Evolutionary conservation across 2,329 filamentous ascomycete species (phyloP).

Genomic region (Colletotrichum lentis): DNA sequence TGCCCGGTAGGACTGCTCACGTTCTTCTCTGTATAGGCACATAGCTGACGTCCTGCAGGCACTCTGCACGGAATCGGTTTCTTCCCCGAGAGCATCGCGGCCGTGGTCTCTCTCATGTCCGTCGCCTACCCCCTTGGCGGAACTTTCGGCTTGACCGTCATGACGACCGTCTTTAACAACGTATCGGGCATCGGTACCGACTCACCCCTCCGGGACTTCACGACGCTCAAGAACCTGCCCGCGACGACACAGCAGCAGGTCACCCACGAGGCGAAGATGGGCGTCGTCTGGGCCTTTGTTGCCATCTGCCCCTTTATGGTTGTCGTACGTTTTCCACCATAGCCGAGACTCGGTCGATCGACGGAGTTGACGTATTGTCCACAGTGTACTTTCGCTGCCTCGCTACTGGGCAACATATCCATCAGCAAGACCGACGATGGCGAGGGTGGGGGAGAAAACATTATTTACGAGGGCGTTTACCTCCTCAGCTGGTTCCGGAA

Average conservation of each 20-base stretch:
- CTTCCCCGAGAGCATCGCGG: constrained; percentile 65
- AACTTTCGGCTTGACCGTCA: constrained; percentile 70
- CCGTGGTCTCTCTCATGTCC: constrained; percentile 66
- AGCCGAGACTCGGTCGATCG: no score
- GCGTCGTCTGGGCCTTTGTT: constrained; percentile 72
- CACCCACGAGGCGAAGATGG: constrained; percentile 57
- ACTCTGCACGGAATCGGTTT: constrained; percentile 70
- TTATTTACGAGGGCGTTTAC: constrained; percentile 45
- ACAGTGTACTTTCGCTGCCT: constrained; percentile 43
- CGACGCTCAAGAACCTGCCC: constrained; percentile 48
- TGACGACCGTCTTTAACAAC: constrained; percentile 76
- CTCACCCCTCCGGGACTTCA: constrained; percentile 47
- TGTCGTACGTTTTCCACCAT: constrained; percentile 44
- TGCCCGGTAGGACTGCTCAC: constrained; percentile 54
- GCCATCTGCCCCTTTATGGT: constrained; percentile 67
- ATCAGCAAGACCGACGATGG: constrained; percentile 43
- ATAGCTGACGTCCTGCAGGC: constrained; percentile 42
- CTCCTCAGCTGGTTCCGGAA: constrained; percentile 39
- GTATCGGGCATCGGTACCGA: constrained; percentile 43
- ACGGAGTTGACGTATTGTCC: not conserved
- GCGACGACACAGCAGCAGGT: constrained; percentile 48
- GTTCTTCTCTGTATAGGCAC: no score
- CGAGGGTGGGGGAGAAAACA: constrained; percentile 42
- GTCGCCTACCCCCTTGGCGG: constrained; percentile 71
- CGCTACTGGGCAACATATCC: constrained; percentile 48